Base-by-base conservation (phyloP, 2,329 filamentous ascomycete genomes). In the Erysiphe pulchra region DNA sequence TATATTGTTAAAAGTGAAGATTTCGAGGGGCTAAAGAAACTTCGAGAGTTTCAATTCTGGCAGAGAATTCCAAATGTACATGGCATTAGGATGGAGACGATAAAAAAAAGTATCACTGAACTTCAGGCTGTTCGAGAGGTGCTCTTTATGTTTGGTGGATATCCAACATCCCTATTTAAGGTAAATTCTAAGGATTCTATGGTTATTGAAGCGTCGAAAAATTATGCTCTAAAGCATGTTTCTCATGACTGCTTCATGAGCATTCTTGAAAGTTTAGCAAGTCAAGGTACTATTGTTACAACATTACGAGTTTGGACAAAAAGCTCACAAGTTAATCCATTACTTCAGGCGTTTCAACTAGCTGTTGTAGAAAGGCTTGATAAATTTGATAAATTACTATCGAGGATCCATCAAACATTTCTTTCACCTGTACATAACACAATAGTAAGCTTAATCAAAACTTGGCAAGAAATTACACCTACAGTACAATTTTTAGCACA, bases 101-200 rank as follows among this genome's bases (percentile, higher is more conserved):
- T 56, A 20, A 55, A 52, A 44, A 56, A 50, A 40, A 49, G 45
- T 20, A 52, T 57, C 36, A 57, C 55, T 18, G 86, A 93, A 57
- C 64, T 80, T 1, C 75, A 86, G 50, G 65, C 77, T 11, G 63
- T 86, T 24, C 73, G 84, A 42, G 85, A 95, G 55, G 71, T 75
- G 0, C 64, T 94, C 0, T 87, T 83, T 54, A 92, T 94, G 82
- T 68, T 95, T 0, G 72, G 75, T 46, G 86, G 86, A 0, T 63
- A 90, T 4, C 70, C 76, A 6, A 87, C 80, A 2, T 77, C 75
- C 1, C 56, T 93, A 1, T 93, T 86, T 54, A 56, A 55, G 33
- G 51, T 57, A 6, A 51, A 50, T 4, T 46, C 64, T 38, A 61
- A 64, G 44, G 53, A 59, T 20, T 56, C 46, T 63, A 63, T 52